These are phyloP conservation scores for Spironucleus salmonicida DNA, from an alignment of 208 protist species.

Conservation along the genomic window DNA sequence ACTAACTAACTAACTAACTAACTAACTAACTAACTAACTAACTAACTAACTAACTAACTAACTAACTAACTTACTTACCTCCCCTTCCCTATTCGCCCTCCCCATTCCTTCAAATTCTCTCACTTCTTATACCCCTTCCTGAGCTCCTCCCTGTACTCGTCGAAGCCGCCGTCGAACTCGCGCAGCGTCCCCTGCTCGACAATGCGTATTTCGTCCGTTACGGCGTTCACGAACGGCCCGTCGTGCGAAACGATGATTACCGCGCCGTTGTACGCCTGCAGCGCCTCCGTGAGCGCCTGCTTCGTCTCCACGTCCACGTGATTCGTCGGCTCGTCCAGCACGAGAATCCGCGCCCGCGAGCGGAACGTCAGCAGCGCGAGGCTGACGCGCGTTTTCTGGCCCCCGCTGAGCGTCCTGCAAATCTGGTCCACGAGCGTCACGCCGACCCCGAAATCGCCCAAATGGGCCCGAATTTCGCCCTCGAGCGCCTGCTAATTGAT, in stretches of 20 bases:
- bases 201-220: slow-evolving; percentile 36
- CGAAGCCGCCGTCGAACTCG: slow-evolving; percentile 29
- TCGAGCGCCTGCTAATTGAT: slow-evolving; percentile 63
- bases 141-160: slow-evolving; percentile 33
- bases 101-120: too few relatives aligned
- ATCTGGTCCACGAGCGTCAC: slow-evolving; percentile 48
- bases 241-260: slow-evolving; percentile 43
- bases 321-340: slow-evolving; percentile 80
- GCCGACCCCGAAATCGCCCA: slow-evolving; percentile 67
- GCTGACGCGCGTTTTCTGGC: slow-evolving; percentile 72
- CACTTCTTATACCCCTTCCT: neutral
- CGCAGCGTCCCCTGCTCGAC: neutral
- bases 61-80: too few relatives aligned
- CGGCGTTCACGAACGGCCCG: slow-evolving; percentile 21
- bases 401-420: slow-evolving; percentile 68
- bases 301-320: slow-evolving; percentile 65
- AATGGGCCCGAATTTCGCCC: slow-evolving; percentile 61
- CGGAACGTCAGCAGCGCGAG: slow-evolving; percentile 67
- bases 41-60: too few relatives aligned
- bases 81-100: too few relatives aligned
- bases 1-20: too few relatives aligned
- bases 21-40: too few relatives aligned
- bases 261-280: slow-evolving; percentile 32
- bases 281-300: slow-evolving; percentile 23
- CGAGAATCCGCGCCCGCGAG: slow-evolving; percentile 64